phyloP scores from a whole-genome alignment of 305 asterid genomes.

The Coffea humblotiana region DNA sequence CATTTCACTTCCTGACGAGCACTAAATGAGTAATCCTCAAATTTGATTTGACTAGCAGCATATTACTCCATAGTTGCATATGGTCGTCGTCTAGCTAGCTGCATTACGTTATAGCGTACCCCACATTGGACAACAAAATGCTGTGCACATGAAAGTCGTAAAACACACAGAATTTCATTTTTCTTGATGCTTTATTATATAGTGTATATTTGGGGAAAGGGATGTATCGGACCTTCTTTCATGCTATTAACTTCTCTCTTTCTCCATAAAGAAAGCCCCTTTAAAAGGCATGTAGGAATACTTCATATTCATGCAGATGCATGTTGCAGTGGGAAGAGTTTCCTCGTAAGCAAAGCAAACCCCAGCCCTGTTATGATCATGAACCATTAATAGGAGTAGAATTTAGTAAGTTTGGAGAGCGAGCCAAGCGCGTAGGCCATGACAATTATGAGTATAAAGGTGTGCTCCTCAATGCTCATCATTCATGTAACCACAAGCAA shows the following conservation, averaged over 20 bases:
- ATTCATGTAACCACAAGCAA: slow-evolving; percentile 41
- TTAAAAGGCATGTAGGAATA: neutral
- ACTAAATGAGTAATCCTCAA: neutral
- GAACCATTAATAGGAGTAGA: neutral
- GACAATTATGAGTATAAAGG: slow-evolving; percentile 7
- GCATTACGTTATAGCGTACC: neutral
- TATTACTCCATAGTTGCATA: neutral
- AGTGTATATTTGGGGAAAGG: neutral
- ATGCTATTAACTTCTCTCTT: neutral
- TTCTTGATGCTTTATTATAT: neutral
- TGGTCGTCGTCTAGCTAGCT: neutral
- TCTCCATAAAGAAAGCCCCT: no score
- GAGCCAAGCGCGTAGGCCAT: slow-evolving; percentile 45
- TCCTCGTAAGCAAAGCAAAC: slow-evolving; percentile 19
- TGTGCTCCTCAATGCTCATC: slow-evolving; percentile 15
- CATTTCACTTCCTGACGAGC: neutral
- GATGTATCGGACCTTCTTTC: neutral
- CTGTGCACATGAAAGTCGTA: slow-evolving; percentile 37
- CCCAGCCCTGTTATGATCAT: neutral
- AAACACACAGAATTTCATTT: neutral
- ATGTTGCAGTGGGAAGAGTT: neutral
- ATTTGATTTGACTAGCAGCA: neutral
- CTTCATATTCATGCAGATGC: neutral
- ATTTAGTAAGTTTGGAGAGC: slow-evolving; percentile 12
- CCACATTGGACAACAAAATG: slow-evolving; percentile 33